Evolutionary conservation across 1,284 basidiomycete genomes (phyloP).

Genomic region (Pholiota adiposa): DNA sequence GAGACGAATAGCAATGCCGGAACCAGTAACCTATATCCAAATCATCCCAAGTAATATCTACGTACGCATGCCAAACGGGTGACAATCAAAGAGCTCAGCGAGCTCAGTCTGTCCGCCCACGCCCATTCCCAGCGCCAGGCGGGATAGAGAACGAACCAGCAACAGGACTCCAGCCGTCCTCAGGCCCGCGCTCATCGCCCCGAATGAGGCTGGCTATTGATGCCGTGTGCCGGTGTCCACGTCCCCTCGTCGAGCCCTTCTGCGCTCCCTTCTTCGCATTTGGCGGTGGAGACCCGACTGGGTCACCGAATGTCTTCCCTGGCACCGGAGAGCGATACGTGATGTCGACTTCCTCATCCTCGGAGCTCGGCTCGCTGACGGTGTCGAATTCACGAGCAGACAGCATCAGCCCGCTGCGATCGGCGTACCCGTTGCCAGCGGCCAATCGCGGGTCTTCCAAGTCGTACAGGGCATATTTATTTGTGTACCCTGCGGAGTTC

Average conservation of each 20-base stretch:
- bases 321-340: slow-evolving; percentile 69
- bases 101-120: slow-evolving; percentile 12
- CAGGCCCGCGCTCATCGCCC: slow-evolving; percentile 67
- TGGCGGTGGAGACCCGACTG: slow-evolving; percentile 9
- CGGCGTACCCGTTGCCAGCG: slow-evolving; percentile 26
- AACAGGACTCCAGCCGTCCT: slow-evolving; percentile 81
- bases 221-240: slow-evolving; percentile 73
- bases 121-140: slow-evolving; percentile 9
- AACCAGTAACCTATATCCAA: not conserved
- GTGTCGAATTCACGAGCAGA: slow-evolving; percentile 56
- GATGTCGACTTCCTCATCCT: slow-evolving; percentile 69
- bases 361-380: slow-evolving; percentile 56
- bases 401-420: slow-evolving; percentile 36
- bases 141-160: slow-evolving; percentile 36
- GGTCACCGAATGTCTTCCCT: slow-evolving; percentile 29
- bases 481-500: slow-evolving; percentile 25
- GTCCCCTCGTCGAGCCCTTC: slow-evolving; percentile 34
- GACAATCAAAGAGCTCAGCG: not conserved
- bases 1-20: not conserved
- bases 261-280: slow-evolving; percentile 21
- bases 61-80: not conserved
- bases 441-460: slow-evolving; percentile 42
- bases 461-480: slow-evolving; percentile 79
- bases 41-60: not conserved
- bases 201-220: slow-evolving; percentile 81